Evolutionary conservation across 768 basidiomycete species (phyloP).

Genomic region (Tricholoma hemisulphureum): DNA sequence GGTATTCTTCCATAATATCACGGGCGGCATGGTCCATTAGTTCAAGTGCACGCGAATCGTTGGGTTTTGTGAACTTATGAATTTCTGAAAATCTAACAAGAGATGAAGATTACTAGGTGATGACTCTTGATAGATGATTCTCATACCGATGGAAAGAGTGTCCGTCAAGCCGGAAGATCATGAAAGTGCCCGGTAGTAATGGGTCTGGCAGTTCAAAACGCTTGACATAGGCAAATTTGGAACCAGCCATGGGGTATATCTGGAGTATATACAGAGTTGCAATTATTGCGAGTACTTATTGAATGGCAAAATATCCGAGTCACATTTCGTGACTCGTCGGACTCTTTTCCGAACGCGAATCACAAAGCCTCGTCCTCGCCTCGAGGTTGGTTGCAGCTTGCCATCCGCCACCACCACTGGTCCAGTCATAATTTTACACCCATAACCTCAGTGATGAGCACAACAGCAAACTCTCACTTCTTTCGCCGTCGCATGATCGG

Average conservation of each 20-base stretch:
- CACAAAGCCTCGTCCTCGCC: slow-evolving; percentile 19
- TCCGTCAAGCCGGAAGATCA: slow-evolving; percentile 88
- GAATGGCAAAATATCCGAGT: slow-evolving; percentile 2
- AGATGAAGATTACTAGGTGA: slow-evolving; percentile 1
- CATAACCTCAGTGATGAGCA: slow-evolving; percentile 33
- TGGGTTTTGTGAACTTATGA: slow-evolving; percentile 86
- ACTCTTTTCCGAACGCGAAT: too few relatives aligned
- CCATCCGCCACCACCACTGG: slow-evolving; percentile 3
- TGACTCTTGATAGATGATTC: not conserved
- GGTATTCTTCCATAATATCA: slow-evolving; percentile 76
- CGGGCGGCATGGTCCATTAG: slow-evolving; percentile 92
- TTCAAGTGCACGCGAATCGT: slow-evolving; percentile 80
- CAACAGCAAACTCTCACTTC: slow-evolving; percentile 41
- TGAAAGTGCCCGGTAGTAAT: slow-evolving; percentile 78
- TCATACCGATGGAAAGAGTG: slow-evolving; percentile 87
- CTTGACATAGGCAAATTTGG: slow-evolving; percentile 89
- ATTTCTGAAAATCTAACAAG: slow-evolving; percentile 75
- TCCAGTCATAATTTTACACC: not conserved
- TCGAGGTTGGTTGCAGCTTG: slow-evolving; percentile 3
- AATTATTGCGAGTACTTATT: too few relatives aligned
- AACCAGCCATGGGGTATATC: slow-evolving; percentile 75
- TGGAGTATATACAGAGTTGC: not conserved
- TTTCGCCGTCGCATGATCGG: slow-evolving; percentile 75
- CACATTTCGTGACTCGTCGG: too few relatives aligned
- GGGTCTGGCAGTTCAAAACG: slow-evolving; percentile 87